phyloP scores from a whole-genome alignment of 371 early-diverging fungal genomes.

The Smittium culicis region DNA sequence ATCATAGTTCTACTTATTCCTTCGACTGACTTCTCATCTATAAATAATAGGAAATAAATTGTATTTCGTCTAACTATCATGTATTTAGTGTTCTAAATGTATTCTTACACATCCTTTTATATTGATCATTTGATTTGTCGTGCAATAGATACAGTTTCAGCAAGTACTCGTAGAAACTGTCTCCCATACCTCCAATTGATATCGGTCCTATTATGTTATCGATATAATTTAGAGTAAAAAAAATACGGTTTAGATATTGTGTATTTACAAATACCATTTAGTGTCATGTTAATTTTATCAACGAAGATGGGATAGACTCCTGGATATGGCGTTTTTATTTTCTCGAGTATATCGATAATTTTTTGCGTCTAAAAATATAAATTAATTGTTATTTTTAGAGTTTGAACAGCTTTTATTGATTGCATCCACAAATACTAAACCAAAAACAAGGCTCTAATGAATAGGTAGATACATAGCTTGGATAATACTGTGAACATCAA shows the following conservation, averaged over 20 bases:
- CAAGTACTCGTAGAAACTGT: slow-evolving; percentile 90
- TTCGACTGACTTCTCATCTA: slow-evolving; percentile 33
- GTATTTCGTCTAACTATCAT: not conserved
- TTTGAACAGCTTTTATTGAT: too few species aligned
- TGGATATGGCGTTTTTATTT: slow-evolving; percentile 9
- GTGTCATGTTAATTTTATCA: slow-evolving; percentile 22
- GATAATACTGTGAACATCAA: too few species aligned
- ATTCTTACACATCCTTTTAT: slow-evolving; percentile 48
- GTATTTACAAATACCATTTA: too few species aligned
- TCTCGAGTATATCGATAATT: slow-evolving; percentile 7
- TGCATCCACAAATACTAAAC: too few species aligned
- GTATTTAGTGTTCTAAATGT: not conserved
- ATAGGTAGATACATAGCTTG: too few species aligned
- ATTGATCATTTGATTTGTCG: slow-evolving; percentile 43
- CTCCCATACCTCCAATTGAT: slow-evolving; percentile 65
- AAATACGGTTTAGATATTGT: not conserved
- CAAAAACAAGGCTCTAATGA: not conserved
- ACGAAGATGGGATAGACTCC: slow-evolving; percentile 27
- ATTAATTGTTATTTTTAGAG: too few species aligned
- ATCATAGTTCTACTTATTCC: slow-evolving; percentile 62
- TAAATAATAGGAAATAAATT: not conserved
- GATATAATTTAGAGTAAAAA: not conserved
- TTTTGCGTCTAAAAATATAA: slow-evolving; percentile 1
- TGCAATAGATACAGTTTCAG: slow-evolving; percentile 75
- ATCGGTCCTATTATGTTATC: slow-evolving; percentile 18